Base-by-base conservation (phyloP, 1,139 yeast species). In the Candida sanyaensis region DNA sequence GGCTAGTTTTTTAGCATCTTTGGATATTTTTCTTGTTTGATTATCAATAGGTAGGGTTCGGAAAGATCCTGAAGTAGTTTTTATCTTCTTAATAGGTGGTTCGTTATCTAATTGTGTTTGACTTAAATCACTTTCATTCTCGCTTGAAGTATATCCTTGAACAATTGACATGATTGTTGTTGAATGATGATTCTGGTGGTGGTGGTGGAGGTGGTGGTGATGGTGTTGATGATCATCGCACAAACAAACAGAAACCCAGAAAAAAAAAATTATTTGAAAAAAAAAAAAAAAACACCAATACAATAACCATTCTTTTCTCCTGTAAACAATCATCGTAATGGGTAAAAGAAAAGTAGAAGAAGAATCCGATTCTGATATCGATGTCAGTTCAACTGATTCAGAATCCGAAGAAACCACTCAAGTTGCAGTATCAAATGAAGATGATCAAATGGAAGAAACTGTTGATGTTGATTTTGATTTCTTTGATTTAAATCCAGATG, bases 391-490 rank as follows among this genome's bases (percentile, higher is more conserved):
- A 34, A 82, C 88, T 5, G 80, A 75, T 50, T 65, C 72, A 1
- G 78, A 73, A 54, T 58, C 59, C 2, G 89, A 69, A 54, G 57
- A 62, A 48, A 59, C 9, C 26, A 48, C 44, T 23, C n/a, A 24
- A 12, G 39, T 28, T 13, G 17, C 11, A 31, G 17, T 51, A 42
- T 54, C 58, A 48, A 55, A 55, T 44, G 71, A 62, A 23, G 64
- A 59, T 11, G 75, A 66, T 40, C 78, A 66, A 28, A 73, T 71
- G 41, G 79, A 81, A 53, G 95, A 89, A 54, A 75, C 85, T 43
- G 88, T 93, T 46, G 81, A 93, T 63, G 96, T 93, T 38, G 99
- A 93, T 65, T 93, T 93, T 65, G 99, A 93, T 65, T 93, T 86
- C 69, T 92, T 88, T 61, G 96, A 92, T 65, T 81, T 90, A 48